A percentile compares a stretch with the other conserved stretches of the same genome.
These are phyloP conservation scores for Diplodia mutila DNA, from an alignment of 2,329 filamentous ascomycete genomes.

Conservation along the genomic window DNA sequence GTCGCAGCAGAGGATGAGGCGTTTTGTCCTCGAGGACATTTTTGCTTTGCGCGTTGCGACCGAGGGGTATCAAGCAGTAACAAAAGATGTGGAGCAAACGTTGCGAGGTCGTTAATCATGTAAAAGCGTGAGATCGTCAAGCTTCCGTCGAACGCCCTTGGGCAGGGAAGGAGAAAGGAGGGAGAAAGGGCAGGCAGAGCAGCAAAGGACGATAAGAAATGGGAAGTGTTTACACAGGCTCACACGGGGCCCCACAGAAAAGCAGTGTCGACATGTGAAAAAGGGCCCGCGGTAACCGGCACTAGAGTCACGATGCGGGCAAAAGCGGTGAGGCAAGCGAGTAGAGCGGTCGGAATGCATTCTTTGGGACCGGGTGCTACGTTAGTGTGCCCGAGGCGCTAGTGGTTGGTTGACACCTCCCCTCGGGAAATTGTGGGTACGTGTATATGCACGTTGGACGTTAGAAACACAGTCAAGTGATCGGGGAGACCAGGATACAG, in stretches of 20 bases:
- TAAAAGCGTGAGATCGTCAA: not conserved
- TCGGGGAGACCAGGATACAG: too few species aligned
- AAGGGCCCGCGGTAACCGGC: not conserved
- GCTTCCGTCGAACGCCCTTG: too few species aligned
- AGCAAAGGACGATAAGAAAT: not conserved
- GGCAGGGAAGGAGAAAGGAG: not conserved
- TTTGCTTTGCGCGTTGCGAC: not conserved
- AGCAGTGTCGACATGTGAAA: slow-evolving; percentile 17
- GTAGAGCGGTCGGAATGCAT: not conserved
- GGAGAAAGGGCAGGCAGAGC: not conserved
- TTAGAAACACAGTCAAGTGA: not conserved
- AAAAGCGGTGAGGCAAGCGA: slow-evolving; percentile 15
- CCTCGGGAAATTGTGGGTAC: not conserved
- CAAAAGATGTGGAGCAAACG: not conserved
- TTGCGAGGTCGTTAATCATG: not conserved
- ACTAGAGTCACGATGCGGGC: slow-evolving; percentile 9
- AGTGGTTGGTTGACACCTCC: slow-evolving; percentile 4
- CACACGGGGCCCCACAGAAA: slow-evolving; percentile 13
- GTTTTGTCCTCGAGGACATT: slow-evolving; percentile 29
- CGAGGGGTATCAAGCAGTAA: not conserved
- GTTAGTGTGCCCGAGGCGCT: not conserved
- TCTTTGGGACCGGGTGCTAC: slow-evolving; percentile 2
- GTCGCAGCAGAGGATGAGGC: slow-evolving; percentile 40
- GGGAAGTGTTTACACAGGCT: slow-evolving; percentile 6
- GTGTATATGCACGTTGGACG: not conserved